Base-by-base conservation (phyloP, 495 filamentous ascomycete genomes). In the Pyrenula massariospora region DNA sequence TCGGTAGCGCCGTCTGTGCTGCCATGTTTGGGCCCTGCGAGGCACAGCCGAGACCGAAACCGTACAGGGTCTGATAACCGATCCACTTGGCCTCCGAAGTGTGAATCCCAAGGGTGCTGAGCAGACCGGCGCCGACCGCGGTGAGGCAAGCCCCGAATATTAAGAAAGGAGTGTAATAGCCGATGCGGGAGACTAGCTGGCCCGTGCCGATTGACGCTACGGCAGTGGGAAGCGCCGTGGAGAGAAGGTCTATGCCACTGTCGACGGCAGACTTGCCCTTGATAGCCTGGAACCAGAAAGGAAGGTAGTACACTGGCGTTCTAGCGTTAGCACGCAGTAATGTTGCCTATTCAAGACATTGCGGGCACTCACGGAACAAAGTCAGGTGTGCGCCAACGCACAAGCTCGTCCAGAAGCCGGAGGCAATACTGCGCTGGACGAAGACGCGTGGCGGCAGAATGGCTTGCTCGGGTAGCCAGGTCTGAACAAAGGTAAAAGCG, bases 1-100 rank as follows among this genome's bases (percentile, higher is more conserved):
- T 66, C 20, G 66, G 65, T 3, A 86, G 70, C 0, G 81, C 83
- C 0, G 78, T 80, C 62, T 83, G 76, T 2, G 73, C 77, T 10
- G 80, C 76, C 56, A 82, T n/a, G n/a, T n/a, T n/a, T n/a, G n/a
- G n/a, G n/a, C n/a, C n/a, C n/a, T 63, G 55, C 24, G 60, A 42
- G 0, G 22, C 58, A n/a, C 57, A 48, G 22, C 60, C 60, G 31
- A 63, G 31, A 15, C 60, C 60, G 10, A 57, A 23, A 12, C 58
- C 60, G 25, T 22, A 25, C 21, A 87, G 57, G 56, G 85, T 73
- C 62, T 84, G 73, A 59, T 75, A 84, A 20, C 78, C 79, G 54
- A 80, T 75, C 81, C 81, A 87, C 49, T 71, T 65, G 1, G 65
- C 62, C 12, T 63, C 65, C n/a, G 60, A 60, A 5, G 77, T 78